Conservation (phyloP, 2,329 filamentous ascomycete genomes). For the Fusarium napiforme region DNA sequence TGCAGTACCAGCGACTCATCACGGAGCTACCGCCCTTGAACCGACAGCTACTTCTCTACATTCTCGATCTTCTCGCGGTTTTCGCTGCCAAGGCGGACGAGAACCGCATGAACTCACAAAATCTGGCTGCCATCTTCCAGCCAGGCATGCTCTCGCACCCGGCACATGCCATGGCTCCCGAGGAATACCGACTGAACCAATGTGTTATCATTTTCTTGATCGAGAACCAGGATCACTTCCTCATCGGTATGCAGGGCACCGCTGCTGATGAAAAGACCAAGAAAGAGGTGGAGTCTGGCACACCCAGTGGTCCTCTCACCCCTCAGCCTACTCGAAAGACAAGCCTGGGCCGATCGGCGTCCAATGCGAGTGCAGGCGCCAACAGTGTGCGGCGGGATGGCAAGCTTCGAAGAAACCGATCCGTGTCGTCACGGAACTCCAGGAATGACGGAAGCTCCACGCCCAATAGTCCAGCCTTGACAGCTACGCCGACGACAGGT, state of each 20-base stretch:
- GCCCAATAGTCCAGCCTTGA: conserved; percentile 70
- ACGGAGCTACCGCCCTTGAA: conserved; percentile 93
- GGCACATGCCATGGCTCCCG: conserved; percentile 91
- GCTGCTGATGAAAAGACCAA: conserved; percentile 87
- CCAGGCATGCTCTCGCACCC: conserved; percentile 96
- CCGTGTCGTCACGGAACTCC: conserved; percentile 89
- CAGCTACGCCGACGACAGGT: conserved; percentile 66
- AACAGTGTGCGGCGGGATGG: conserved; percentile 87
- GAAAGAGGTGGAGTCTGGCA: conserved; percentile 75
- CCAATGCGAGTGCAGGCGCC: conserved; percentile 87
- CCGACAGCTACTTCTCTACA: conserved; percentile 92
- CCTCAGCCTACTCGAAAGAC: conserved; percentile 64
- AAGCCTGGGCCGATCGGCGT: conserved; percentile 72
- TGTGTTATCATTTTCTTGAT: conserved; percentile 98
- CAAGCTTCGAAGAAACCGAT: conserved; percentile 85
- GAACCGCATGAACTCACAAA: conserved; percentile 96
- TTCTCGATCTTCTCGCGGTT: conserved; percentile 93
- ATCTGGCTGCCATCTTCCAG: conserved; percentile 96
- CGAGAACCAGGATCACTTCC: conserved; percentile 97
- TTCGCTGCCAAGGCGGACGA: conserved; percentile 97
- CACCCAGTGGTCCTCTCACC: conserved; percentile 60
- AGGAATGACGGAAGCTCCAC: conserved; percentile 77
- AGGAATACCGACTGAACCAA: conserved; percentile 94
- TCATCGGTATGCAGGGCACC: conserved; percentile 99
- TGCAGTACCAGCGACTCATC: conserved; percentile 87